Percentiles rank a stretch among this genome's conserved stretches.
Evolutionary conservation across 2,329 filamentous ascomycete species (phyloP).

Genomic region (Nothophoma quercina): DNA sequence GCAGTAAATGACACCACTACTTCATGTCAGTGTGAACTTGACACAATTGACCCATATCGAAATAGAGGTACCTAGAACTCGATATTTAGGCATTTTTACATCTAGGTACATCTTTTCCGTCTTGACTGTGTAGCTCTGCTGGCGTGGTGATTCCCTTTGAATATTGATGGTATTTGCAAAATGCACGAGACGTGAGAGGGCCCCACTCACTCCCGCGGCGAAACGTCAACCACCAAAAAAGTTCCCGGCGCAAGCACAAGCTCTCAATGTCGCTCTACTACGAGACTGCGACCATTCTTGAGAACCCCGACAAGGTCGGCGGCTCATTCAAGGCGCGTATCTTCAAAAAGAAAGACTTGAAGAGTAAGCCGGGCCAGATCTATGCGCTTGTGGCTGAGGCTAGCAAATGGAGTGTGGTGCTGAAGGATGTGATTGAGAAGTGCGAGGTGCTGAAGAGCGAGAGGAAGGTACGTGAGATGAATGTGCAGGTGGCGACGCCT

Average conservation of each 20-base stretch:
- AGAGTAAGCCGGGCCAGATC: slow-evolving; percentile 80
- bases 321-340: slow-evolving; percentile 88
- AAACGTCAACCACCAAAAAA: slow-evolving; percentile 3
- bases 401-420: slow-evolving; percentile 85
- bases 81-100: too few relatives aligned
- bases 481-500: too few relatives aligned
- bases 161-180: too few relatives aligned
- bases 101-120: too few relatives aligned
- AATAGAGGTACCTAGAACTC: too few relatives aligned
- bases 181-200: not conserved
- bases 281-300: slow-evolving; percentile 81
- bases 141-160: too few relatives aligned
- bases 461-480: slow-evolving; percentile 82
- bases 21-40: too few relatives aligned
- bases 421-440: slow-evolving; percentile 89
- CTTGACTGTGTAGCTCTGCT: too few relatives aligned
- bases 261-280: slow-evolving; percentile 88
- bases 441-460: slow-evolving; percentile 79
- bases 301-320: slow-evolving; percentile 67
- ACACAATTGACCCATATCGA: too few relatives aligned
- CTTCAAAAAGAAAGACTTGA: slow-evolving; percentile 75
- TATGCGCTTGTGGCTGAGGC: slow-evolving; percentile 88
- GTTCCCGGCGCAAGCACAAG: not conserved
- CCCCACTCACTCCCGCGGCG: slow-evolving; percentile 11
- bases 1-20: too few relatives aligned